A percentile compares a stretch with the other conserved stretches of the same genome.
These are phyloP conservation scores for Cercospora citrullina DNA, from an alignment of 2,329 filamentous ascomycete genomes.

Conservation along the genomic window DNA sequence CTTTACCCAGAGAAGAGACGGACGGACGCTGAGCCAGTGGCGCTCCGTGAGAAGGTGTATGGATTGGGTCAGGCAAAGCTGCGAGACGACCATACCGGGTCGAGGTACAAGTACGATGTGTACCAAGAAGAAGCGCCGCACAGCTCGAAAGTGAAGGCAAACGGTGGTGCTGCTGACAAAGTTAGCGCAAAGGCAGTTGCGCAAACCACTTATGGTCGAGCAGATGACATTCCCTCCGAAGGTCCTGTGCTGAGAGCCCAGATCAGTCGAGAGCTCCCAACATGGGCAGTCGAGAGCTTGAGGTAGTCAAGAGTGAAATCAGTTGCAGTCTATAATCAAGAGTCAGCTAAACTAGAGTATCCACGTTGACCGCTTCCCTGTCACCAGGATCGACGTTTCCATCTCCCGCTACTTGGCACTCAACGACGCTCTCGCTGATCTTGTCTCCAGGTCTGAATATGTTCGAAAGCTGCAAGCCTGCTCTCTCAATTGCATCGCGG, in stretches of 20 bases:
- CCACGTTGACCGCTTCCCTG: neutral
- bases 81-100: conserved; percentile 60
- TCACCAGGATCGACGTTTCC: neutral
- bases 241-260: conserved; percentile 1
- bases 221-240: conserved; percentile 2
- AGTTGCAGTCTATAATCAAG: neutral
- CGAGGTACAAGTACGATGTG: conserved; percentile 61
- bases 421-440: conserved; percentile 12
- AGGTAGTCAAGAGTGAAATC: neutral
- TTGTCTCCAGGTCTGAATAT: conserved; percentile 10
- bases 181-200: neutral
- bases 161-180: neutral
- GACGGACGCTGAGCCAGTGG: conserved; percentile 24
- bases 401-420: neutral
- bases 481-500: conserved; percentile 9
- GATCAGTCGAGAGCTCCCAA: neutral
- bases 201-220: neutral
- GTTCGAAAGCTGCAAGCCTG: conserved; percentile 3
- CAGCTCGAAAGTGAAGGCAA: neutral
- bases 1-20: conserved; percentile 34
- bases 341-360: neutral
- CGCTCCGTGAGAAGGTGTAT: conserved; percentile 58
- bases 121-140: conserved; percentile 54
- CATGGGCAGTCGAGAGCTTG: neutral
- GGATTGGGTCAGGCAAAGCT: conserved; percentile 59